A percentile compares a stretch with the other conserved stretches of the same genome.
phyloP scores from a whole-genome alignment of 805 yeast species.

The Nakazawaea molendinolei region DNA sequence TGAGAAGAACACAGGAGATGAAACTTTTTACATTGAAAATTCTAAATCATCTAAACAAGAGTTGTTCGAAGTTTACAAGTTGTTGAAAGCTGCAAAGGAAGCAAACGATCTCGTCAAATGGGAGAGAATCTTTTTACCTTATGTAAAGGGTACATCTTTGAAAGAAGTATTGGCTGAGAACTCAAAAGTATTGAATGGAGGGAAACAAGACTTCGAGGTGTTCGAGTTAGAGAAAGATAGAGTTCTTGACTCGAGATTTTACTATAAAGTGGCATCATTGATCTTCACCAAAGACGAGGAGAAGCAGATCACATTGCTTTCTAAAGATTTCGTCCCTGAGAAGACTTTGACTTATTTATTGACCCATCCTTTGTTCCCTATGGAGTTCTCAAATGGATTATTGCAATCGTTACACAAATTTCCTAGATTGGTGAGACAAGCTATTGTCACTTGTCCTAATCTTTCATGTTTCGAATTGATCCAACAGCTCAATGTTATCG shows the following conservation, averaged over 20 bases:
- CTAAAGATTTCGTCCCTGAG: constrained; percentile 41
- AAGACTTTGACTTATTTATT: constrained; percentile 62
- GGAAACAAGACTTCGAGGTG: constrained; percentile 29
- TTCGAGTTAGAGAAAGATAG: constrained; percentile 64
- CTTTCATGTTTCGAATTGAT: constrained; percentile 60
- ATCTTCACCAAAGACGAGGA: constrained; percentile 26
- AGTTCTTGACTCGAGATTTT: constrained; percentile 52
- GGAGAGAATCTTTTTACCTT: constrained; percentile 25
- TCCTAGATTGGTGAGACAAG: constrained; percentile 71
- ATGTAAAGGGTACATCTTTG: constrained; percentile 23
- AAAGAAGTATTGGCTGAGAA: constrained; percentile 18
- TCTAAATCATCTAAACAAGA: constrained; percentile 17
- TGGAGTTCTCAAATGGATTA: constrained; percentile 45
- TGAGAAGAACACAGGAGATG: constrained; percentile 17
- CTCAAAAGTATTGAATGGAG: constrained; percentile 14
- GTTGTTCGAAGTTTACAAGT: constrained; percentile 21
- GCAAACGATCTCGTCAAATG: constrained; percentile 19
- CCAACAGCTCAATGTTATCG: constrained; percentile 47
- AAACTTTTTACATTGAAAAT: constrained; percentile 19
- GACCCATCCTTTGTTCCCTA: constrained; percentile 85
- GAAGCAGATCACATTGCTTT: constrained; percentile 18
- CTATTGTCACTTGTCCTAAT: constrained; percentile 72
- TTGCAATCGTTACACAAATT: constrained; percentile 41
- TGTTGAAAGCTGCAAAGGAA: constrained; percentile 19
- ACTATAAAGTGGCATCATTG: constrained; percentile 37